phyloP scores from a whole-genome alignment of 768 basidiomycete genomes.

The Russula sp. region DNA sequence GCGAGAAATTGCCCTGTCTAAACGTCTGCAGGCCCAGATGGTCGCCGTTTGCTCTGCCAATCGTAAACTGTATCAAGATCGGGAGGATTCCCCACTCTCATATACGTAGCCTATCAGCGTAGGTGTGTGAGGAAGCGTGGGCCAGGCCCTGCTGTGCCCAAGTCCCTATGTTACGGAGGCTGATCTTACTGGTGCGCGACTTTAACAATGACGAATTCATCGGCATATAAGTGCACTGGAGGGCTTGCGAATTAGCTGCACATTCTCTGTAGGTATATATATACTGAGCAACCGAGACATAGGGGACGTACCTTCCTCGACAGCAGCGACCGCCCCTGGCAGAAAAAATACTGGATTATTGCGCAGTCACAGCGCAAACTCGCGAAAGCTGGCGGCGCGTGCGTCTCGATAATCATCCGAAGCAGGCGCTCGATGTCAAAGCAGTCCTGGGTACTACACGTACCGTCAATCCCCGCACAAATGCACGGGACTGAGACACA shows the following conservation, averaged over 20 bases:
- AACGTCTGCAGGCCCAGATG: conserved; percentile 78
- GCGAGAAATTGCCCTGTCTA: conserved; percentile 58
- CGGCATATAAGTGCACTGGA: conserved; percentile 70
- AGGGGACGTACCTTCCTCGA: conserved; percentile 45
- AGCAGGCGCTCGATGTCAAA: conserved; percentile 73
- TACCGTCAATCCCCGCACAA: neutral
- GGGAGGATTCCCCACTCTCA: no score
- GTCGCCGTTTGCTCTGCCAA: conserved; percentile 80
- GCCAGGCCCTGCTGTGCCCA: conserved; percentile 66
- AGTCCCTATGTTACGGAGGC: conserved; percentile 77
- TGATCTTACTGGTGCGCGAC: conserved; percentile 48
- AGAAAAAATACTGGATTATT: conserved; percentile 53
- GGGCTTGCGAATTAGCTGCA: conserved; percentile 48
- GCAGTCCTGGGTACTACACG: conserved; percentile 47
- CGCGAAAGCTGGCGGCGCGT: conserved; percentile 55
- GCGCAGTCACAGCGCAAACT: conserved; percentile 51
- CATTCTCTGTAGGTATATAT: neutral
- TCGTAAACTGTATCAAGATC: conserved; percentile 32
- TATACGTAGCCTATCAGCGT: conserved; percentile 40
- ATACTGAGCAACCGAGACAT: neutral
- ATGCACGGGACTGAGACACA: conserved; percentile 15
- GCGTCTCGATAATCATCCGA: conserved; percentile 53
- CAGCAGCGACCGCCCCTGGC: conserved; percentile 52
- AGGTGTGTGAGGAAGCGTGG: conserved; percentile 52
- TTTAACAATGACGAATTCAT: conserved; percentile 36